Conservation (phyloP, 1,284 basidiomycete genomes). For the Boletellus sp. region DNA sequence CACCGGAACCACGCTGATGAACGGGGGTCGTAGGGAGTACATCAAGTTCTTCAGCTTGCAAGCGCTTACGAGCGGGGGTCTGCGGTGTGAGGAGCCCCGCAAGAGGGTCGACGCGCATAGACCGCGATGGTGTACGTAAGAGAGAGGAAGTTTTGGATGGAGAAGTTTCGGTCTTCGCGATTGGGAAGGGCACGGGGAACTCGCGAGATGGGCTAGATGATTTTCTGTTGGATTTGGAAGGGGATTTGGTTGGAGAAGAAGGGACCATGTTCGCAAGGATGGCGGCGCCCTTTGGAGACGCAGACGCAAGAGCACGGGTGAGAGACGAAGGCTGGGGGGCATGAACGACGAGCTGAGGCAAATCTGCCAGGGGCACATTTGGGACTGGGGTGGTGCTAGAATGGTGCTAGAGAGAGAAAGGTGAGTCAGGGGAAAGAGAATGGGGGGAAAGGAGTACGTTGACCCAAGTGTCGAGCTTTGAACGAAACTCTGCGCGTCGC, state of each 20-base stretch:
- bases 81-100: conserved; percentile 42
- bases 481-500: conserved; percentile 53
- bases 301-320: conserved; percentile 64
- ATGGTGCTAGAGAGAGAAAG: conserved; percentile 45
- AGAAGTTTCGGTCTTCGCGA: conserved; percentile 38
- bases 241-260: conserved; percentile 44
- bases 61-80: conserved; percentile 45
- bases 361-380: conserved; percentile 57
- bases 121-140: conserved; percentile 50
- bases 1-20: conserved; percentile 54
- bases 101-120: conserved; percentile 32
- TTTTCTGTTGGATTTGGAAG: conserved; percentile 36
- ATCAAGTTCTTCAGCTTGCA: conserved; percentile 29
- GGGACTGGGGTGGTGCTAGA: conserved; percentile 43
- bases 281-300: conserved; percentile 59
- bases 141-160: conserved; percentile 43
- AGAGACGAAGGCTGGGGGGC: conserved; percentile 59
- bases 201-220: conserved; percentile 22
- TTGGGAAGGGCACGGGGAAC: conserved; percentile 51
- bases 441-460: conserved; percentile 41
- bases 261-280: conserved; percentile 42
- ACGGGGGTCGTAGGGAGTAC: conserved; percentile 62
- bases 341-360: conserved; percentile 51
- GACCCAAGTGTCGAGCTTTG: conserved; percentile 62
- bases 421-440: conserved; percentile 3